Evolutionary conservation across 2,329 filamentous ascomycete species (phyloP), one percentile per base, ranked within the genome.

Genomic region (Tolypocladium ophioglossoides): DNA sequence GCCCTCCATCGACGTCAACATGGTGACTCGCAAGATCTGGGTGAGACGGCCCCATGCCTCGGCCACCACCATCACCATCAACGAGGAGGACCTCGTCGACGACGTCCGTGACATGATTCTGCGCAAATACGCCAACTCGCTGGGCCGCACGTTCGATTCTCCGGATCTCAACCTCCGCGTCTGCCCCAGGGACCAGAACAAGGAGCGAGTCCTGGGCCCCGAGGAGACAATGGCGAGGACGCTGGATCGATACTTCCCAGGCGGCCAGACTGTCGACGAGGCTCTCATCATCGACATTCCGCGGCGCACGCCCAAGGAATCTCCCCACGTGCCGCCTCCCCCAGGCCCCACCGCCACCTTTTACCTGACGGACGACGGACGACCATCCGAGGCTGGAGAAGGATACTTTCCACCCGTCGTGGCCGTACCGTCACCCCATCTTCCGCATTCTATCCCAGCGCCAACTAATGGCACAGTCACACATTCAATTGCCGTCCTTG

Each of bases 71-170:
- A 86, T 99, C 54, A 84, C 86, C 57, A 87, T 95, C 63, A 79
- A 83, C 62, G 88, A 95, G 64, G 90, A 95, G 63, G 91, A 96
- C 66, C 74, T 97, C 62, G 91, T 97, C 55, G 94, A 99, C 69
- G 92, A 96, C 71, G 86, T 96, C 57, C 87, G 92, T 62, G 94
- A 96, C 62, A 83, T 90, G 77, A 94, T 97, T 55, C 75, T 97
- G 62, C 84, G 83, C 64, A 97, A 97, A 74, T 99, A 97, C 70
- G 84, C 85, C 62, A 97, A 99, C 71, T 95, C 91, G 16, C 78
- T 99, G 30, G 92, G 92, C 51, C 85, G 85, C 62, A 87, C 81
- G 52, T 96, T 91, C 69, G 94, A 99, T 72, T 80, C 94, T 12
- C 94, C 94, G 14, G 94, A 99, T 69, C 80, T 99, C 55, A 84